These are phyloP conservation scores for Fusarium falciforme DNA, from an alignment of 2,329 filamentous ascomycete species.

Conservation along the genomic window DNA sequence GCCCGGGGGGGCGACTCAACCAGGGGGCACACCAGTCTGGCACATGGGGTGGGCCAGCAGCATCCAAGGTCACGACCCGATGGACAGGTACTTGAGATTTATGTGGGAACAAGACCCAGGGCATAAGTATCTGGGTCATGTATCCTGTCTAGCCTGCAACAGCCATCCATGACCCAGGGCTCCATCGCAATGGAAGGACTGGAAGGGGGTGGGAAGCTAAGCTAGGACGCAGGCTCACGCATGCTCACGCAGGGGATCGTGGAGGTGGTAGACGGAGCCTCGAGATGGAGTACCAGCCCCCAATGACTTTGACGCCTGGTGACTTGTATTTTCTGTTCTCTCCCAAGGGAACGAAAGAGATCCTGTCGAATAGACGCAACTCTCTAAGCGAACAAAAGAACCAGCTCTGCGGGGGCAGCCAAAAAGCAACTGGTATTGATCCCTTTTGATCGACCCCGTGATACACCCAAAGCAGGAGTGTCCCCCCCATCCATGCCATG, in stretches of 20 bases:
- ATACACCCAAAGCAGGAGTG: slow-evolving; percentile 20
- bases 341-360: not conserved
- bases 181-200: not conserved
- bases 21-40: not conserved
- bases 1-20: not conserved
- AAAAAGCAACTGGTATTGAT: slow-evolving; percentile 14
- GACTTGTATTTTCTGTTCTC: not conserved
- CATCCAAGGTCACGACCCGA: slow-evolving; percentile 3
- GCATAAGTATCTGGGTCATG: slow-evolving; percentile 3
- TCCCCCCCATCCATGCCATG: not conserved
- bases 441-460: slow-evolving; percentile 33
- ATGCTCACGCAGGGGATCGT: slow-evolving; percentile 28
- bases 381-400: not conserved
- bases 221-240: slow-evolving; percentile 35
- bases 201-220: slow-evolving; percentile 19
- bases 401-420: slow-evolving; percentile 4
- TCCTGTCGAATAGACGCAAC: not conserved
- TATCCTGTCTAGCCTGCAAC: slow-evolving; percentile 17
- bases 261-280: not conserved
- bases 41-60: not conserved
- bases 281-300: not conserved
- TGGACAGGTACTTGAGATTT: slow-evolving; percentile 19
- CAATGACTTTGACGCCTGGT: not conserved
- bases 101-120: slow-evolving; percentile 20
- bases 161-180: slow-evolving; percentile 12